Evolutionary conservation across 345 rosid species (phyloP).

Genomic region (Ceriops tagal): DNA sequence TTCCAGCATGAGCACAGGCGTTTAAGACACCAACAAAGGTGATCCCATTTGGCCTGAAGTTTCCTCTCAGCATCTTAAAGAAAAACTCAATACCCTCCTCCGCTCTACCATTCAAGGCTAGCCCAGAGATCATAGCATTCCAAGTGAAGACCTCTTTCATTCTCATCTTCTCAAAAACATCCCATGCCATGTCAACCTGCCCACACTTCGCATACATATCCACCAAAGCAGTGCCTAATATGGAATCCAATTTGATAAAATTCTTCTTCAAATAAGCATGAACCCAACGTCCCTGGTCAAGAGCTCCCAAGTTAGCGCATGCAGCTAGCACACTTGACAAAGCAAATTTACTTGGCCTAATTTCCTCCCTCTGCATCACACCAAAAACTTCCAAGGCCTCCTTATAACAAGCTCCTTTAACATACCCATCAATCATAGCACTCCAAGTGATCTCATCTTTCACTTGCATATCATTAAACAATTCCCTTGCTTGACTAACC

Average conservation of each 20-base stretch:
- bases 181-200: conserved; percentile 41
- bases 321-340: conserved; percentile 37
- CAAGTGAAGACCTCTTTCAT: conserved; percentile 36
- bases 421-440: conserved; percentile 46
- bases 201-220: conserved; percentile 51
- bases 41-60: conserved; percentile 32
- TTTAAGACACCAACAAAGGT: conserved; percentile 36
- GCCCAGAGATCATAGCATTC: conserved; percentile 49
- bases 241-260: conserved; percentile 24
- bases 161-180: conserved; percentile 38
- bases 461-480: conserved; percentile 39
- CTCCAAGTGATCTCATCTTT: conserved; percentile 52
- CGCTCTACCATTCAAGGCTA: conserved; percentile 43
- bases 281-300: conserved; percentile 48
- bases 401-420: conserved; percentile 28
- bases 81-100: conserved; percentile 42
- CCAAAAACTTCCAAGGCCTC: conserved; percentile 40
- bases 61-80: conserved; percentile 29
- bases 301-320: conserved; percentile 43
- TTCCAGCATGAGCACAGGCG: conserved; percentile 45
- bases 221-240: conserved; percentile 40
- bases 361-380: conserved; percentile 34
- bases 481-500: conserved; percentile 39
- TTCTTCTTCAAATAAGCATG: conserved; percentile 35
- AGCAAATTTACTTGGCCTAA: conserved; percentile 32